A percentile compares a stretch with the other conserved stretches of the same genome.
Conservation (phyloP, 352 stramenopile species). For the Phytophthora syringae region DNA sequence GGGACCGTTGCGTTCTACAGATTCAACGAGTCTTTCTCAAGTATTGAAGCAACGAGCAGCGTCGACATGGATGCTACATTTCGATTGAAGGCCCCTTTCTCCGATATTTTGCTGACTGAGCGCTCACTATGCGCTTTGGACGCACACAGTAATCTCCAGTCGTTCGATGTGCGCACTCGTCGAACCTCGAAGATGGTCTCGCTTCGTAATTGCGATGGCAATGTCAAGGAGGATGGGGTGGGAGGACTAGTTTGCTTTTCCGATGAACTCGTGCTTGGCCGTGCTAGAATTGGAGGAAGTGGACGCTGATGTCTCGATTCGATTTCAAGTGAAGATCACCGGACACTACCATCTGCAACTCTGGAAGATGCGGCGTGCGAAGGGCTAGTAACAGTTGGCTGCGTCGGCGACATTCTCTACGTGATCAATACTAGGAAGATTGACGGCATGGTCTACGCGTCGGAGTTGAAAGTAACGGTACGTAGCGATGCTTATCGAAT, state of each 20-base stretch:
- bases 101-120: slow-evolving; percentile 29
- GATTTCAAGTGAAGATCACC: slow-evolving; percentile 45
- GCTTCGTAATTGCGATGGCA: not conserved
- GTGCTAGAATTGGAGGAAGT: slow-evolving; percentile 1
- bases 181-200: slow-evolving; percentile 27
- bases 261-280: slow-evolving; percentile 28
- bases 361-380: not conserved
- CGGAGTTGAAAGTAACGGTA: slow-evolving; percentile 40
- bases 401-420: slow-evolving; percentile 29
- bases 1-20: slow-evolving; percentile 24
- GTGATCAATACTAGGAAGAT: slow-evolving; percentile 26
- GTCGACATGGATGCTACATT: slow-evolving; percentile 22
- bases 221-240: slow-evolving; percentile 11
- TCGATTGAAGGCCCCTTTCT: slow-evolving; percentile 4
- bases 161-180: slow-evolving; percentile 25
- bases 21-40: slow-evolving; percentile 30
- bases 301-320: not conserved
- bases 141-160: slow-evolving; percentile 21
- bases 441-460: slow-evolving; percentile 11
- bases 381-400: not conserved
- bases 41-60: slow-evolving; percentile 5
- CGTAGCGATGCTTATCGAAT: slow-evolving; percentile 64
- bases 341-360: slow-evolving; percentile 21
- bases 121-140: slow-evolving; percentile 22
- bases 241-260: slow-evolving; percentile 20